phyloP scores from a whole-genome alignment of 2,329 filamentous ascomycete genomes.

The Pyrenochaeta sp. region DNA sequence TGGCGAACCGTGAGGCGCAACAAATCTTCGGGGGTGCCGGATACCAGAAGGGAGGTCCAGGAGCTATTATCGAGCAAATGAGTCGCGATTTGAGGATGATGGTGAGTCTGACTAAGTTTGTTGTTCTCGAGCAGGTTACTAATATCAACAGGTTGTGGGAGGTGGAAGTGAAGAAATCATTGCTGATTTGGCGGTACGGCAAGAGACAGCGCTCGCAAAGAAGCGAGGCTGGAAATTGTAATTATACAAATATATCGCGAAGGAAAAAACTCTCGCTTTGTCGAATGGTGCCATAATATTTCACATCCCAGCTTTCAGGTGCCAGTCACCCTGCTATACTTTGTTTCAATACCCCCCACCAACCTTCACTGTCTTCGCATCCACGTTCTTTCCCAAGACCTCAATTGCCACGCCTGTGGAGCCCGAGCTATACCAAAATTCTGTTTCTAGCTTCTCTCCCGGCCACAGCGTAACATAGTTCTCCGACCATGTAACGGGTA shows the following conservation, averaged over 20 bases:
- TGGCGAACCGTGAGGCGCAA: slow-evolving; percentile 62
- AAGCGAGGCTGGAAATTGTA: too few species aligned
- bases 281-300: too few species aligned
- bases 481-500: slow-evolving; percentile 66
- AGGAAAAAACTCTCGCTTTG: too few species aligned
- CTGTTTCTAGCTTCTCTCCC: slow-evolving; percentile 56
- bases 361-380: neutral
- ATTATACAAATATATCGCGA: too few species aligned
- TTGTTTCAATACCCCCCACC: neutral
- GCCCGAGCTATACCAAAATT: slow-evolving; percentile 8
- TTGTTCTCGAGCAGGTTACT: too few species aligned
- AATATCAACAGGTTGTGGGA: too few species aligned
- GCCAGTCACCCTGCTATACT: too few species aligned
- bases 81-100: slow-evolving; percentile 62
- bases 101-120: slow-evolving; percentile 49
- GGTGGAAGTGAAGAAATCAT: too few species aligned
- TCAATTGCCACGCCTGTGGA: neutral
- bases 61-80: slow-evolving; percentile 62
- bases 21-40: slow-evolving; percentile 64
- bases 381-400: slow-evolving; percentile 18
- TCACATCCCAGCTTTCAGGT: too few species aligned
- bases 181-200: too few species aligned
- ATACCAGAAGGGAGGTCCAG: slow-evolving; percentile 60
- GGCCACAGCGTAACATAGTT: slow-evolving; percentile 72
- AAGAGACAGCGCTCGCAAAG: too few species aligned